A percentile compares a stretch with the other conserved stretches of the same genome.
phyloP scores from a whole-genome alignment of 169 alveolate genomes.

The Cryptosporidium xiaoi region DNA sequence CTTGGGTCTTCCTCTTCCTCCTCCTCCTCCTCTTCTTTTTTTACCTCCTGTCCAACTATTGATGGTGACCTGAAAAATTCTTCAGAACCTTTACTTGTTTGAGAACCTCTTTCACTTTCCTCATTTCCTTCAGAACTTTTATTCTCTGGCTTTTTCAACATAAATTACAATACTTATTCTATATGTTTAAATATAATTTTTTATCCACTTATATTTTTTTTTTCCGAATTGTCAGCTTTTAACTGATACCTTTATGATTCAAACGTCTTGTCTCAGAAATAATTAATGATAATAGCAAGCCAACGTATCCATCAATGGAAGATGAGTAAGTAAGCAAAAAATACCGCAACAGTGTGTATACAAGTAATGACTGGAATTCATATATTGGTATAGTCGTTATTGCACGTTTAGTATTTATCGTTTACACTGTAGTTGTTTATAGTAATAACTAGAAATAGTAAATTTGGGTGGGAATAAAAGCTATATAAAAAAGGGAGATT shows the following conservation, averaged over 20 bases:
- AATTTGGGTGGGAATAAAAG: too few relatives aligned
- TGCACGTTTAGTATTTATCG: too few relatives aligned
- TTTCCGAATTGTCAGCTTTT: background rate
- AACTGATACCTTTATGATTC: background rate
- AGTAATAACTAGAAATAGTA: too few relatives aligned
- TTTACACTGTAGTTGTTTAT: too few relatives aligned
- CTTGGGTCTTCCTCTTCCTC: slow-evolving; percentile 73
- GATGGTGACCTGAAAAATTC: slow-evolving; percentile 71
- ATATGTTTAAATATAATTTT: too few relatives aligned
- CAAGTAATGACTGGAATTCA: too few relatives aligned
- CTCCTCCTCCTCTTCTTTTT: slow-evolving; percentile 72
- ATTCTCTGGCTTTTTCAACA: slow-evolving; percentile 27
- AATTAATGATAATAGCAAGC: background rate
- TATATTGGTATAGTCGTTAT: too few relatives aligned
- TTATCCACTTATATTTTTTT: background rate
- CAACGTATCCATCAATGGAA: too few relatives aligned
- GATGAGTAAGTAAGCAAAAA: too few relatives aligned
- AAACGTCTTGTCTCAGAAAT: background rate
- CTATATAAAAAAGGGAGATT: too few relatives aligned
- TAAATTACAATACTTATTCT: background rate
- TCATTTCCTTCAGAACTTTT: slow-evolving; percentile 19
- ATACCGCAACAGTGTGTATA: too few relatives aligned
- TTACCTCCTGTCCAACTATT: slow-evolving; percentile 58
- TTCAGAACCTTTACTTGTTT: slow-evolving; percentile 55
- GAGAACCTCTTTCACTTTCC: slow-evolving; percentile 4